These are phyloP conservation scores for Choiromyces venosus DNA, from an alignment of 495 filamentous ascomycete genomes.

Conservation along the genomic window DNA sequence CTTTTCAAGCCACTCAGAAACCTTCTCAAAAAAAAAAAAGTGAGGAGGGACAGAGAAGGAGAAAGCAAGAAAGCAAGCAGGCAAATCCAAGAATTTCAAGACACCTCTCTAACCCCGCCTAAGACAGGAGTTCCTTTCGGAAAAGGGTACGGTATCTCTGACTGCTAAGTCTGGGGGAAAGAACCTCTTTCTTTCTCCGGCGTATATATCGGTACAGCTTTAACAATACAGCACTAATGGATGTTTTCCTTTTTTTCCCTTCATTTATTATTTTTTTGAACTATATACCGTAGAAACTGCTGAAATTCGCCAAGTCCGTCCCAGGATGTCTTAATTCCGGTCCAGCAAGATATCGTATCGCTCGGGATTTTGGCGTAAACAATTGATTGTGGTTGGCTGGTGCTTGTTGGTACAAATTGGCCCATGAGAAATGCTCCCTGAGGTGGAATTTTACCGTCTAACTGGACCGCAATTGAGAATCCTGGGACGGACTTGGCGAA, in stretches of 20 bases:
- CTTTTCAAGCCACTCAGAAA: conserved; percentile 17
- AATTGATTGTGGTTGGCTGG: no score
- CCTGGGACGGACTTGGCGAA: no score
- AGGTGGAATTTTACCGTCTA: no score
- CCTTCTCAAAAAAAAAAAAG: background rate
- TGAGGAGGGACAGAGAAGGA: background rate
- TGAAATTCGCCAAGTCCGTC: no score
- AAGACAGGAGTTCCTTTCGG: background rate
- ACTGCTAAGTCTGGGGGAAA: background rate
- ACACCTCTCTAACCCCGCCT: background rate
- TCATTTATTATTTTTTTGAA: background rate
- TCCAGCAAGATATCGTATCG: no score
- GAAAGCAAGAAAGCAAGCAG: background rate
- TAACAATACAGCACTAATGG: no score
- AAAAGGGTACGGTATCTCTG: background rate
- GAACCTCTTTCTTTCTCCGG: background rate
- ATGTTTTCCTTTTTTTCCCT: background rate
- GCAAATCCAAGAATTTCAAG: background rate
- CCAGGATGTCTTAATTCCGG: no score
- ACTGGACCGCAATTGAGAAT: no score
- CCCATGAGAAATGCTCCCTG: no score
- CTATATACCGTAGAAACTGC: no score
- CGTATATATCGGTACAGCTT: background rate
- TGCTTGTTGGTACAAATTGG: no score
- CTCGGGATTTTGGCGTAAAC: no score